Conservation (phyloP, 148 eudicot genomes). For the Dysphania ambrosioides region DNA sequence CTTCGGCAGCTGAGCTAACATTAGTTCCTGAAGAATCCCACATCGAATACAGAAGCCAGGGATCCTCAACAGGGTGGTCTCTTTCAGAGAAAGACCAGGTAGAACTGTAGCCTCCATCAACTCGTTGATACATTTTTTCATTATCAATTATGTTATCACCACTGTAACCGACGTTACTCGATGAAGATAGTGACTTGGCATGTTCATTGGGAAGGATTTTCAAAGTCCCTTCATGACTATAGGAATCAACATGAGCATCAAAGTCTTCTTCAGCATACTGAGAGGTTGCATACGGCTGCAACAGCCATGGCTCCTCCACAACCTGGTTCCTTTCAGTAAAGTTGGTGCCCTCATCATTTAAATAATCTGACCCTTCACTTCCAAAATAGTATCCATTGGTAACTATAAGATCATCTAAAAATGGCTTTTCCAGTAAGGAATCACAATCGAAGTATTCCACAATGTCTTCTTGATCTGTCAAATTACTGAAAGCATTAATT, state of each 20-base stretch:
- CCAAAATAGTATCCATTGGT: slow-evolving; percentile 27
- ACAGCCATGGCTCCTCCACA: slow-evolving; percentile 91
- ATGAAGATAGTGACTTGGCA: slow-evolving; percentile 22
- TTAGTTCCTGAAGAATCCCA: slow-evolving; percentile 19
- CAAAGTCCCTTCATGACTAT: slow-evolving; percentile 22
- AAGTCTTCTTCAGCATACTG: slow-evolving; percentile 27
- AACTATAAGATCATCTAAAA: slow-evolving; percentile 37
- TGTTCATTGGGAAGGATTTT: slow-evolving; percentile 19
- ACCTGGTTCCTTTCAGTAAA: slow-evolving; percentile 36
- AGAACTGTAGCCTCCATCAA: slow-evolving; percentile 16
- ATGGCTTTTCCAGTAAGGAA: slow-evolving; percentile 34
- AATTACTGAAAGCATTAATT: slow-evolving; percentile 83
- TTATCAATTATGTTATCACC: slow-evolving; percentile 17
- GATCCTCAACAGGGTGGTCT: slow-evolving; percentile 76
- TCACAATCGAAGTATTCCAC: slow-evolving; percentile 35
- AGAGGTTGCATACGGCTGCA: slow-evolving; percentile 32
- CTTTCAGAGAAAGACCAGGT: slow-evolving; percentile 32
- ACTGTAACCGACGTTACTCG: slow-evolving; percentile 7
- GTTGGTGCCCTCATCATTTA: slow-evolving; percentile 25
- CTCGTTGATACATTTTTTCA: slow-evolving; percentile 23
- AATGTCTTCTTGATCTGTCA: slow-evolving; percentile 62
- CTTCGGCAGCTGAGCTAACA: slow-evolving; percentile 25
- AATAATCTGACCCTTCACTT: slow-evolving; percentile 22
- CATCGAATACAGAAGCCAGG: slow-evolving; percentile 61
- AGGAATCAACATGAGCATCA: slow-evolving; percentile 26